Evolutionary conservation across 225 moss, liverwort and hornwort genomes (phyloP).

Genomic region (Neckera pumila): DNA sequence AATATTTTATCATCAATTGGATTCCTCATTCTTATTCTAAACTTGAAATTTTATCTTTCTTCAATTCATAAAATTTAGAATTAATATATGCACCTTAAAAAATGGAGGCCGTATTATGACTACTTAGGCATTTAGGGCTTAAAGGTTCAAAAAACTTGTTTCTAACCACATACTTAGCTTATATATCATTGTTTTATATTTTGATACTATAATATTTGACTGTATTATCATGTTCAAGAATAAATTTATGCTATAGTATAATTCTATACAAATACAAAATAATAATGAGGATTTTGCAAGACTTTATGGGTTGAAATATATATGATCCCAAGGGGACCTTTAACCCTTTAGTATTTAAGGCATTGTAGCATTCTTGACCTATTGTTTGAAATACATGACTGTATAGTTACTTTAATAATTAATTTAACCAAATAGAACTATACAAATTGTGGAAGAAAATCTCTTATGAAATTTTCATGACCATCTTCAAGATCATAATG

Average conservation of each 20-base stretch:
- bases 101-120: rapidly evolving
- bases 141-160: background rate
- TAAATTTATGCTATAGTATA: background rate
- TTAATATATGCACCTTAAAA: background rate
- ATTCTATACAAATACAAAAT: background rate
- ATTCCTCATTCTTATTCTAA: background rate
- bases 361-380: background rate
- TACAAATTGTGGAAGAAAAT: rapidly evolving
- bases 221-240: background rate
- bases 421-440: background rate
- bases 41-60: too few species aligned
- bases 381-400: background rate
- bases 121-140: too few species aligned
- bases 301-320: background rate
- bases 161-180: rapidly evolving
- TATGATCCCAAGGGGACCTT: rapidly evolving
- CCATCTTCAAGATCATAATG: background rate
- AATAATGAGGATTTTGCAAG: background rate
- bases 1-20: background rate
- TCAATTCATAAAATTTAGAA: background rate
- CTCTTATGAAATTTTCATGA: background rate
- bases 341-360: background rate
- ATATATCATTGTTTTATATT: background rate
- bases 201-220: too few species aligned
- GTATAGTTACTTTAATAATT: too few species aligned